Evolutionary conservation across 768 basidiomycete genomes (phyloP).

Genomic region (Hypholoma sublateritium): DNA sequence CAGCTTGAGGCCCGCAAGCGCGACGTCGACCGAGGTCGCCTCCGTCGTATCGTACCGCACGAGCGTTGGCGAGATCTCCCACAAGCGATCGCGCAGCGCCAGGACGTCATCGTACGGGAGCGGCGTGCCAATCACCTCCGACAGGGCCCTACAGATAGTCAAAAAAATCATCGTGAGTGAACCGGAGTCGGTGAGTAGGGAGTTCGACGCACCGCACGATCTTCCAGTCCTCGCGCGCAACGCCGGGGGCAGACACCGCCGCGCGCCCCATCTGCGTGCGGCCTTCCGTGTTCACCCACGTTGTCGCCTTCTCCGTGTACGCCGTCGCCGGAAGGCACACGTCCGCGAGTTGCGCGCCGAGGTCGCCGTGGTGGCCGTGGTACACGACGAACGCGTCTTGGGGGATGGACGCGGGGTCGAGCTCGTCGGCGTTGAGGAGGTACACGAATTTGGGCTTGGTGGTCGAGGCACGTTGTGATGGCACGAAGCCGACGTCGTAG

Average conservation of each 20-base stretch:
- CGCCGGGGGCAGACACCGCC: constrained; percentile 94
- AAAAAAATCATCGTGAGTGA: not conserved
- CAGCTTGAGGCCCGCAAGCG: constrained; percentile 64
- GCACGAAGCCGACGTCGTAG: constrained; percentile 92
- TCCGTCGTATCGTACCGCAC: constrained; percentile 85
- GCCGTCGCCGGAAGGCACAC: constrained; percentile 91
- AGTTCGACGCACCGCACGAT: constrained; percentile 68
- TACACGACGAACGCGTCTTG: constrained; percentile 95
- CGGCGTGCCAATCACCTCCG: constrained; percentile 78
- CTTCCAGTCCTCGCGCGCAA: constrained; percentile 96
- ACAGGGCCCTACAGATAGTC: constrained; percentile 63
- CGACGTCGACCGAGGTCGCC: constrained; percentile 69
- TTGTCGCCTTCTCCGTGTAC: constrained; percentile 86
- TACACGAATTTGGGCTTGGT: constrained; percentile 93
- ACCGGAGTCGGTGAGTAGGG: not conserved
- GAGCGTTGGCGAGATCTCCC: constrained; percentile 92
- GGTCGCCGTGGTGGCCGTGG: constrained; percentile 97
- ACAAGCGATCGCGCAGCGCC: constrained; percentile 85
- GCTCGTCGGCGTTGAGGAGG: constrained; percentile 93
- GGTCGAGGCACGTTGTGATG: constrained; percentile 73
- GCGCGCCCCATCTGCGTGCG: constrained; percentile 87
- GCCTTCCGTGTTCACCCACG: constrained; percentile 98
- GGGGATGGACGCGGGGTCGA: constrained; percentile 87
- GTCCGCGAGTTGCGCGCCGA: constrained; percentile 96
- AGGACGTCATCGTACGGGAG: constrained; percentile 90